Conservation (phyloP, 2,329 filamentous ascomycete genomes). For the Calonectria crousiana region DNA sequence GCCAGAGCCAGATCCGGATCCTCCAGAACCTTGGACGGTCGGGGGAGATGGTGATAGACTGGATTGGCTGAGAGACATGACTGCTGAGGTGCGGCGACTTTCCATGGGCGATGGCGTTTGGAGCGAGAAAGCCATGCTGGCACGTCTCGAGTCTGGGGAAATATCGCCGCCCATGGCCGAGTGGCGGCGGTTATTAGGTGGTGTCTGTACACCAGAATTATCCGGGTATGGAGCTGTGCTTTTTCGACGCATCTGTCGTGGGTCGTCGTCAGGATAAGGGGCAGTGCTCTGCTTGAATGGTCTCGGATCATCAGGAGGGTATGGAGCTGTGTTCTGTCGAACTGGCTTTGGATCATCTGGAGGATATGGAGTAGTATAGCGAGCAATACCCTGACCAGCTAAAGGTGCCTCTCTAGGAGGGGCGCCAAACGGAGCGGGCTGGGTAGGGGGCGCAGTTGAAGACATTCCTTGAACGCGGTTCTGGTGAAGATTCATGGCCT, state of each 20-base stretch:
- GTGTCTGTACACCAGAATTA: constrained; percentile 20
- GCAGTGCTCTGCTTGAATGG: constrained; percentile 7
- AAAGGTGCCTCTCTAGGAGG: constrained; percentile 3
- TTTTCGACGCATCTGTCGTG: constrained; percentile 5
- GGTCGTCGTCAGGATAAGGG: constrained; percentile 27
- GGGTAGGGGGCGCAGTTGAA: constrained; percentile 34
- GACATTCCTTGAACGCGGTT: constrained; percentile 29
- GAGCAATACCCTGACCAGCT: constrained; percentile 3
- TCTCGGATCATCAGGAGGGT: constrained; percentile 15
- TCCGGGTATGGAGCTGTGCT: constrained; percentile 31
- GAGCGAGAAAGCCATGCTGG: constrained; percentile 40
- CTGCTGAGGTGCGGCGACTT: constrained; percentile 39
- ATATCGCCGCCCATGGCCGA: constrained; percentile 42
- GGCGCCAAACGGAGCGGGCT: constrained; percentile 31
- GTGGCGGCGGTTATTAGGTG: constrained; percentile 37
- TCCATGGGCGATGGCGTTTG: constrained; percentile 49
- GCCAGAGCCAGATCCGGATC: constrained; percentile 16
- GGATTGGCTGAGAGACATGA: constrained; percentile 25
- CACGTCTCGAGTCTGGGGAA: constrained; percentile 44
- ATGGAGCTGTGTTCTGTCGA: constrained; percentile 5
- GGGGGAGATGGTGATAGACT: constrained; percentile 25
- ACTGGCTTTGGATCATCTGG: constrained; percentile 1
- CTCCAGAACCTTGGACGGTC: not conserved
- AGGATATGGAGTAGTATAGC: constrained; percentile 8
- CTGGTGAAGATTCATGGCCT: constrained; percentile 25